Evolutionary conservation across 2,329 filamentous ascomycete genomes (phyloP), one percentile per base, ranked within the genome.

Genomic region (Thermothelomyces thermophilus): DNA sequence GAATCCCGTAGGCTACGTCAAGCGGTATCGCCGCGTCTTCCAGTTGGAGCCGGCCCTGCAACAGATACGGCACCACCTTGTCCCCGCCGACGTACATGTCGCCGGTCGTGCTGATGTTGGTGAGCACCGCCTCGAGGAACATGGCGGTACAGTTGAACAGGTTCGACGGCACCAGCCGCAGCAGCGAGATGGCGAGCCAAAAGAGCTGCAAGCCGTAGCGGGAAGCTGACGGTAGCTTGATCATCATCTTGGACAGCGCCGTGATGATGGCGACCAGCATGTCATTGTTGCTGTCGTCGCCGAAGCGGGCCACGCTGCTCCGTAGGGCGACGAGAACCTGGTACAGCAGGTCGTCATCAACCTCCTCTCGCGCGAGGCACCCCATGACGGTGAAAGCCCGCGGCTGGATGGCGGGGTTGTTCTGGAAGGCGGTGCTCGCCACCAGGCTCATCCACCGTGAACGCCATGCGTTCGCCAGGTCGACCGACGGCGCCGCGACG

Each of bases 401-500:
- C 5, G 83, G 82, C 56, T 86, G 83, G 49, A 86, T 83, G 2
- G 83, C 82, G 8, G 82, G 83, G 60, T 86, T 86, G 61, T 82
- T 85, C 61, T 86, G 83, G 62, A 86, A 86, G 0, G 83, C 83
- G 9, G 82, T 86, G 61, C 83, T 86, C 14, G 83, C 82, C 34
- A 86, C 82, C 19, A 86, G 69, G 58, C 82, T 84, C 83, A 86
- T 86, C 83, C 83, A 86, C 17, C 83, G 75, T 17, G 83, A 82
- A 22, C 83, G 76, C 83, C 83, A 86, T 14, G 79, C 75, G 59
- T 86, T 86, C 19, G 81, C 77, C 59, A 83, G 71, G 57, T 86
- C 81, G 8, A 80, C 67, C 0, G 81, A 81, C 10, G 82, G 79
- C 11, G 83, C 82, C 3, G 82, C 82, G 14, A 83, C 69, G 2